phyloP scores from a whole-genome alignment of 192 early-diverging fungal species.

The Coemansia sp. region DNA sequence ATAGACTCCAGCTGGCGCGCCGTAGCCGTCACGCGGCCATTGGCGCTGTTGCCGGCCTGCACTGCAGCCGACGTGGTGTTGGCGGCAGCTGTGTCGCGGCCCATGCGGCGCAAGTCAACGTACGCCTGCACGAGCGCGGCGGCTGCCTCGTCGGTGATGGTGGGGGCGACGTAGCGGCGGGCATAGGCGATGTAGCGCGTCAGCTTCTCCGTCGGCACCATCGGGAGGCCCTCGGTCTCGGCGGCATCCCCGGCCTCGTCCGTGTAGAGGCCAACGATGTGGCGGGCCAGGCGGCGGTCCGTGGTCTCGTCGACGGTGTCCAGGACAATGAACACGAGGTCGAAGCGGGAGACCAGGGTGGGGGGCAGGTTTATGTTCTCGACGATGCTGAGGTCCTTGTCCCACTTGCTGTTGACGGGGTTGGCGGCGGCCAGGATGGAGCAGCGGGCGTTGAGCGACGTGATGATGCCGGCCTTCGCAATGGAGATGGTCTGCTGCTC shows the following conservation, averaged over 20 bases:
- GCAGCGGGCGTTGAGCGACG: slow-evolving; percentile 91
- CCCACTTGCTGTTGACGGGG: slow-evolving; percentile 91
- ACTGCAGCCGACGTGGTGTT: slow-evolving; percentile 44
- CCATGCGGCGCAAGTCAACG: slow-evolving; percentile 77
- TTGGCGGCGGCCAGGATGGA: slow-evolving; percentile 97
- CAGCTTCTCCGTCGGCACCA: slow-evolving; percentile 73
- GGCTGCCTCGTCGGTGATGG: slow-evolving; percentile 75
- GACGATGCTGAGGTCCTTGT: slow-evolving; percentile 76
- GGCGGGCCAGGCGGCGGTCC: slow-evolving; percentile 85
- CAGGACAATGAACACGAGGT: slow-evolving; percentile 86
- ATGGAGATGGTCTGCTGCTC: slow-evolving; percentile 99
- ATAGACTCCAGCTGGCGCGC: slow-evolving; percentile 96
- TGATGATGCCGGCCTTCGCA: slow-evolving; percentile 97
- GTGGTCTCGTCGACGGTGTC: slow-evolving; percentile 83
- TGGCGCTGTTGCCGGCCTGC: slow-evolving; percentile 27
- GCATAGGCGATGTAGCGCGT: slow-evolving; percentile 94
- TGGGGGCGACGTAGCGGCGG: slow-evolving; percentile 69
- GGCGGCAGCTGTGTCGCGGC: slow-evolving; percentile 37
- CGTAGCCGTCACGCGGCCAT: slow-evolving; percentile 80
- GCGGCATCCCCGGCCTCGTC: slow-evolving; percentile 33
- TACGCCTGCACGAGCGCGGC: slow-evolving; percentile 76
- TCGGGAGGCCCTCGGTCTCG: slow-evolving; percentile 1
- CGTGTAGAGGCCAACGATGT: slow-evolving; percentile 83
- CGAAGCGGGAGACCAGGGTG: slow-evolving; percentile 89
- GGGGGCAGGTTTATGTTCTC: slow-evolving; percentile 98